These are phyloP conservation scores for Crithidia fasciculata DNA, from an alignment of 208 protist species.

Conservation along the genomic window DNA sequence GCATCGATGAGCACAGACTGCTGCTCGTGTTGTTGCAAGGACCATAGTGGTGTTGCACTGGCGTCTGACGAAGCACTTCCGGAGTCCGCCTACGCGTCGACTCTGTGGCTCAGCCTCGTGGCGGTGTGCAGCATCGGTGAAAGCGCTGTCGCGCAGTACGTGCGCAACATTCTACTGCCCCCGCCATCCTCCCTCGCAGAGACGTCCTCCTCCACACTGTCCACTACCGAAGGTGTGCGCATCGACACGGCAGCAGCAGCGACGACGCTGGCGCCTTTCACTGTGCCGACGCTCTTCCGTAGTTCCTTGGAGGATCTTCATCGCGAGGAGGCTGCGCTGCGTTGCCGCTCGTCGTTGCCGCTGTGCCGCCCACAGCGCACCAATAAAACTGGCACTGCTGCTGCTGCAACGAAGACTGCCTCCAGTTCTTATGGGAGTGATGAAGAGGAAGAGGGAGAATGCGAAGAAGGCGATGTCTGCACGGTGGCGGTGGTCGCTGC, in stretches of 20 bases:
- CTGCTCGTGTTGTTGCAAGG: neutral
- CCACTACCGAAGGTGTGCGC: neutral
- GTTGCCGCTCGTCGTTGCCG: neutral
- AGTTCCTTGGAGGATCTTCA: slow-evolving; percentile 33
- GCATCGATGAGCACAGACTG: too few relatives aligned
- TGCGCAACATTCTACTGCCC: slow-evolving; percentile 33
- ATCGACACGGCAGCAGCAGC: neutral
- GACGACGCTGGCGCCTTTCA: slow-evolving; percentile 26
- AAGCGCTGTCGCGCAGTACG: slow-evolving; percentile 36
- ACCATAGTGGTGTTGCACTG: too few relatives aligned
- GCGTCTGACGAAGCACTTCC: neutral
- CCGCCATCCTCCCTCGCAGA: neutral
- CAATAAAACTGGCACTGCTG: neutral
- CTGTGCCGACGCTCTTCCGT: slow-evolving; percentile 29
- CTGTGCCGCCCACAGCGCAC: neutral
- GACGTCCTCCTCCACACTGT: neutral
- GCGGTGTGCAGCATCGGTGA: slow-evolving; percentile 32
- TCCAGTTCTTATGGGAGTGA: too few relatives aligned
- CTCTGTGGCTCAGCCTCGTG: slow-evolving; percentile 27
- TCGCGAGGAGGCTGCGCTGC: slow-evolving; percentile 12
- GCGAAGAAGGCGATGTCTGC: neutral
- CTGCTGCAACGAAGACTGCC: too few relatives aligned
- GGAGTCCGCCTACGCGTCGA: neutral
- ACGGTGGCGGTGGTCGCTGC: slow-evolving; percentile 36
- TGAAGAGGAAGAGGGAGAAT: neutral